Evolutionary conservation across 345 rosid species (phyloP), one percentile per base, ranked within the genome.

Genomic region (Physaria fendleri): DNA sequence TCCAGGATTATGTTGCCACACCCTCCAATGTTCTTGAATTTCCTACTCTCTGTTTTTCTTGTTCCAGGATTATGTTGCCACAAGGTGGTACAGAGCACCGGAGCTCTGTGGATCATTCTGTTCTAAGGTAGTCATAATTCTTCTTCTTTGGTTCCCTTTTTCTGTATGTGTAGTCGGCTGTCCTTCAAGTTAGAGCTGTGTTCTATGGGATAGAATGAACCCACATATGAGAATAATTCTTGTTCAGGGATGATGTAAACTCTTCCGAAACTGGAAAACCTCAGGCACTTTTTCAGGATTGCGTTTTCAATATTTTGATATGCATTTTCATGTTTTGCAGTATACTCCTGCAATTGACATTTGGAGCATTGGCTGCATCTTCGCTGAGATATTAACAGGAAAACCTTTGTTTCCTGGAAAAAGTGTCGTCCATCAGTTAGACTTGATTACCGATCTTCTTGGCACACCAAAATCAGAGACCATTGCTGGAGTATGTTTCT

Each of bases 341-440:
- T 93, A 93, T 74, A 93, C 99, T 6, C 97, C 96, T n/a, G 99
- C 99, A n/a, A 93, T 93, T 62, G 99, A 94, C 76, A 72, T 85
- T 60, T 94, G 99, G 97, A 82, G 99, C 68, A 81, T 85, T 21
- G 97, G 99, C 43, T 94, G 99, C 88, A 94, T 94, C 56, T 87
- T 94, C 65, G 99, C 99, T 6, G 99, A 94, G 79, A 82, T 94
- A 2, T 81, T 94, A 80, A 77, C 76, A 6, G 96, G 99, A 78
- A 94, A 94, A 78, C 99, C 99, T 25, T 69, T 94, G 77, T 90
- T 90, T 79, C 97, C 99, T 14, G 99, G 99, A 48, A 94, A 90
- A 80, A 94, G 96, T 65, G 95, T 90, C 7, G 95, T 81, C 55
- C 97, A 94, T 77, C 97, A 94, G 73, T 73, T 94, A 67, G 99